Percentiles rank a stretch among this genome's conserved stretches.
Conservation (phyloP, 1,284 basidiomycete species). For the Microbotryum violaceum region DNA sequence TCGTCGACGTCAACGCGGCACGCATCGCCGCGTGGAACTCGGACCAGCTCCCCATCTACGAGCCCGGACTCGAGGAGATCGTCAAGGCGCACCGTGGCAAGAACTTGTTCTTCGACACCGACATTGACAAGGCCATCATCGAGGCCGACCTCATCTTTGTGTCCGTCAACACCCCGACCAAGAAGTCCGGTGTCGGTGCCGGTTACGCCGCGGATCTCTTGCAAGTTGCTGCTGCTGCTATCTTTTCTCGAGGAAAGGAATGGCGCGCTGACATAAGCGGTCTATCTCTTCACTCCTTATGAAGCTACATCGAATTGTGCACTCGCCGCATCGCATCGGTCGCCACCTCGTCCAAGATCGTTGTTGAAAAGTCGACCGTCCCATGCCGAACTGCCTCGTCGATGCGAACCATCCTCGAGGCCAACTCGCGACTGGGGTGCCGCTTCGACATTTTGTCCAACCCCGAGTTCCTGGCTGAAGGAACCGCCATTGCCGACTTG, state of each 20-base stretch:
- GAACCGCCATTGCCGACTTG: constrained; percentile 87
- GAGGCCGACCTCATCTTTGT: constrained; percentile 74
- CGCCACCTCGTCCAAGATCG: constrained; percentile 87
- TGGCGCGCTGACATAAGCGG: background rate
- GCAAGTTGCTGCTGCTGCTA: constrained; percentile 48
- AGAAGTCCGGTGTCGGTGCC: constrained; percentile 93
- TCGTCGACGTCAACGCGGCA: constrained; percentile 91
- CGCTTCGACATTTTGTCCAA: constrained; percentile 98
- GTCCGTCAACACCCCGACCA: constrained; percentile 88
- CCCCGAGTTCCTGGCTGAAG: constrained; percentile 97
- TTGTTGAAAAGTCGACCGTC: constrained; percentile 98
- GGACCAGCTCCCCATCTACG: constrained; percentile 69
- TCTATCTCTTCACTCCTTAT: background rate
- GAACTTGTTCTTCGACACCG: constrained; percentile 95
- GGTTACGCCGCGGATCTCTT: constrained; percentile 97
- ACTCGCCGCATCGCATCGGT: constrained; percentile 92
- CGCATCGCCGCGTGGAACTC: constrained; percentile 95
- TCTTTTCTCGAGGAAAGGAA: background rate
- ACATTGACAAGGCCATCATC: constrained; percentile 84
- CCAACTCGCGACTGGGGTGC: constrained; percentile 85
- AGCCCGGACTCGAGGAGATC: constrained; percentile 92
- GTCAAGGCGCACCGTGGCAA: constrained; percentile 78
- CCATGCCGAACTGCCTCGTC: constrained; percentile 97
- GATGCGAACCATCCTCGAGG: constrained; percentile 97
- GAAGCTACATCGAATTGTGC: constrained; percentile 88